phyloP scores from a whole-genome alignment of 371 early-diverging fungal species.

The Umbelopsis sp. region DNA sequence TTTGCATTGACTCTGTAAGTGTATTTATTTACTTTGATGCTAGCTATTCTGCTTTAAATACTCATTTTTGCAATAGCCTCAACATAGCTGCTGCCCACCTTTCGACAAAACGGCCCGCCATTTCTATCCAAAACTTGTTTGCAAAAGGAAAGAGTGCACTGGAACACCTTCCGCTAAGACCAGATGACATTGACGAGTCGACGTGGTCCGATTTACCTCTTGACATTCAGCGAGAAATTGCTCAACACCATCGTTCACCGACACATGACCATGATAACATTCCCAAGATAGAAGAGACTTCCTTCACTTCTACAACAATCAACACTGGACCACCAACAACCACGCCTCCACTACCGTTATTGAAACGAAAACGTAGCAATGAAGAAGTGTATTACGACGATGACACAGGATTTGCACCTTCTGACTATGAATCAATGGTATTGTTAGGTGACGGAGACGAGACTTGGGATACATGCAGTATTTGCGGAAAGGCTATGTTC shows the following conservation, averaged over 20 bases:
- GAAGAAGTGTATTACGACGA: not conserved
- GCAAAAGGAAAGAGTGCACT: not conserved
- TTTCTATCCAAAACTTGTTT: conserved; percentile 13
- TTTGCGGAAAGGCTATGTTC: conserved; percentile 10
- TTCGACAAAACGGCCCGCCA: conserved; percentile 2
- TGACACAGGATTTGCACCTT: not conserved
- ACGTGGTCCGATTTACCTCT: conserved; percentile 17
- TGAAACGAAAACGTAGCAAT: not conserved
- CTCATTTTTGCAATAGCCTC: not conserved
- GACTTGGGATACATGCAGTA: not conserved
- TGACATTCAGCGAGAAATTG: conserved; percentile 17
- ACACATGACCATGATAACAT: not conserved
- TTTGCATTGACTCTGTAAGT: conserved; percentile 22
- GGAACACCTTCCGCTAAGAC: not conserved
- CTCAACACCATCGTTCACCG: not conserved
- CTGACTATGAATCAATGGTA: not conserved
- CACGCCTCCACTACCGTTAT: not conserved
- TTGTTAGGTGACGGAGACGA: not conserved
- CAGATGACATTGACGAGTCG: conserved; percentile 9
- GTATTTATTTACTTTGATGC: not conserved
- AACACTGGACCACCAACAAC: not conserved
- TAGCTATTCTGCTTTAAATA: not conserved
- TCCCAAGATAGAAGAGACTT: not conserved
- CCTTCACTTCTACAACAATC: too few relatives aligned
- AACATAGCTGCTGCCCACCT: conserved; percentile 21